A percentile compares a stretch with the other conserved stretches of the same genome.
Conservation (phyloP, 306 rosid genomes). For the Acacia acuminata region DNA sequence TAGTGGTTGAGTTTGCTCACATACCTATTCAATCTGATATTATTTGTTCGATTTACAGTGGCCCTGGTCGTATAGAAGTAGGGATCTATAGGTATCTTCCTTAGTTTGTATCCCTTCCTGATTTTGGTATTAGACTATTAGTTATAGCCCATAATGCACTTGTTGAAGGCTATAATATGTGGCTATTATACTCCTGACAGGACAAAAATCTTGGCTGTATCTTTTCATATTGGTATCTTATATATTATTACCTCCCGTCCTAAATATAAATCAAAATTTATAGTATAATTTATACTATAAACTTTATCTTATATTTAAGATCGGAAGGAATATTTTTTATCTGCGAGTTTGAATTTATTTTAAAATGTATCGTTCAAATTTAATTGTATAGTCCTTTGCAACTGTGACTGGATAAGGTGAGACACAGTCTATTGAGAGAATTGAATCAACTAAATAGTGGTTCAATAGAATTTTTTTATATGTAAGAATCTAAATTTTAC, state of each 20-base stretch:
- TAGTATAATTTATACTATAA: too few relatives aligned
- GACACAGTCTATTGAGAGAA: neutral
- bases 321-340: neutral
- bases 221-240: neutral
- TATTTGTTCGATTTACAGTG: constrained; percentile 18
- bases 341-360: neutral
- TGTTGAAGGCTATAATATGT: neutral
- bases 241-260: neutral
- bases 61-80: neutral
- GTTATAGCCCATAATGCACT: neutral
- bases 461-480: neutral
- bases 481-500: too few relatives aligned
- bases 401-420: neutral
- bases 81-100: neutral
- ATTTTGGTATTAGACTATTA: neutral
- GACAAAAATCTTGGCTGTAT: neutral
- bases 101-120: neutral
- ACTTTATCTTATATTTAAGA: too few relatives aligned
- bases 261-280: too few relatives aligned
- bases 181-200: neutral
- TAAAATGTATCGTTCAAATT: neutral
- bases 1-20: constrained; percentile 35
- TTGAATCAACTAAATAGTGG: neutral
- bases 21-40: constrained; percentile 16
- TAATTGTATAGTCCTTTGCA: neutral